A percentile compares a stretch with the other conserved stretches of the same genome.
These are phyloP conservation scores for Coemansia biformis DNA, from an alignment of 192 early-diverging fungal genomes.

Conservation along the genomic window DNA sequence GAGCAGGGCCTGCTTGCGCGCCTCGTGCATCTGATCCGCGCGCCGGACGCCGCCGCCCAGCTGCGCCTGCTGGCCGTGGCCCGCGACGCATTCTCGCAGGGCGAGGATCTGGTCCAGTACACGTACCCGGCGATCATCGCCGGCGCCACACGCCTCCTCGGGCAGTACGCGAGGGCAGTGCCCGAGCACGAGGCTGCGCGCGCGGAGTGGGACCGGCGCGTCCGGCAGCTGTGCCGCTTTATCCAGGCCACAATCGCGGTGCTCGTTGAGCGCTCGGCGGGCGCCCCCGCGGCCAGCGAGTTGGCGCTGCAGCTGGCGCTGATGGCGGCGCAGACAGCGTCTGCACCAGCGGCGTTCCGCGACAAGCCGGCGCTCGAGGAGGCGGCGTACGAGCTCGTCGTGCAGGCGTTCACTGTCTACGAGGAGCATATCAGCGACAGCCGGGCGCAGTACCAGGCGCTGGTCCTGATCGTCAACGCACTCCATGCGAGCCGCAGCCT, in stretches of 20 bases:
- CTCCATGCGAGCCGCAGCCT: slow-evolving; percentile 80
- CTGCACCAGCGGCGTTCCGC: slow-evolving; percentile 50
- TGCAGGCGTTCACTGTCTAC: slow-evolving; percentile 94
- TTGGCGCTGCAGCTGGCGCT: slow-evolving; percentile 78
- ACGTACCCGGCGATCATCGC: slow-evolving; percentile 83
- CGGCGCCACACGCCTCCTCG: slow-evolving; percentile 36
- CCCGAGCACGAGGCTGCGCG: slow-evolving; percentile 19
- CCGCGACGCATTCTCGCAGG: slow-evolving; percentile 81
- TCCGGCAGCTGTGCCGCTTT: slow-evolving; percentile 82
- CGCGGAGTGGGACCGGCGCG: slow-evolving; percentile 56
- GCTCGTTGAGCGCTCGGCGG: slow-evolving; percentile 57
- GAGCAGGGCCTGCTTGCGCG: slow-evolving; percentile 88
- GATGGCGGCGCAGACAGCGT: slow-evolving; percentile 78
- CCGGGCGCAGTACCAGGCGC: slow-evolving; percentile 82
- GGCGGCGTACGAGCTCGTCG: slow-evolving; percentile 95
- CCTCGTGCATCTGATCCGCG: slow-evolving; percentile 67
- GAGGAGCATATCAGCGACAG: slow-evolving; percentile 95
- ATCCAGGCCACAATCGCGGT: slow-evolving; percentile 79
- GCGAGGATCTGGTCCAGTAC: slow-evolving; percentile 86
- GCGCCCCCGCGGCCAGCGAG: slow-evolving; percentile 42
- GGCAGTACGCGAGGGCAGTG: slow-evolving; percentile 44
- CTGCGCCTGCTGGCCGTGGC: slow-evolving; percentile 77
- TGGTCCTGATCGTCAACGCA: slow-evolving; percentile 82
- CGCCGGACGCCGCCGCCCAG: slow-evolving; percentile 71
- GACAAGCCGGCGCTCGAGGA: slow-evolving; percentile 81